Evolutionary conservation across 768 basidiomycete species (phyloP).

Genomic region (Kwoniella mangroviensis): DNA sequence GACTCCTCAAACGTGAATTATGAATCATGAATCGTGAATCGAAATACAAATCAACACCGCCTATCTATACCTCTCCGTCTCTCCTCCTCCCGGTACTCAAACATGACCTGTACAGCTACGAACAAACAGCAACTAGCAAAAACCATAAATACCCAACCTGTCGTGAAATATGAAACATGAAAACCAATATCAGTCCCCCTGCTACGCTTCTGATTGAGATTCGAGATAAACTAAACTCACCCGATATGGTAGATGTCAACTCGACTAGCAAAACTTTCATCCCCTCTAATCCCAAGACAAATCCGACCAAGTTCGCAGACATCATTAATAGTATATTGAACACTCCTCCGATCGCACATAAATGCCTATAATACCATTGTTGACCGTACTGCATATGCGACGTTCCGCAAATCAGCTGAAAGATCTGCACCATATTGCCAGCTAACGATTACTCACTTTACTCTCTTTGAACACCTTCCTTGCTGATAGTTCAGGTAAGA

Average conservation of each 20-base stretch:
- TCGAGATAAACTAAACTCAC: slow-evolving; percentile 58
- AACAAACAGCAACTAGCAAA: slow-evolving; percentile 71
- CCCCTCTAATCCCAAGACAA: slow-evolving; percentile 87
- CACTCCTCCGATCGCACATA: slow-evolving; percentile 79
- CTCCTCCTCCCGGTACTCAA: slow-evolving; percentile 89
- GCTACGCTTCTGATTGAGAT: too few relatives aligned
- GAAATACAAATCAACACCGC: slow-evolving; percentile 49
- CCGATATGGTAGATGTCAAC: slow-evolving; percentile 70
- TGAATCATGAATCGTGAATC: too few relatives aligned
- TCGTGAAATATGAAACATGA: slow-evolving; percentile 1
- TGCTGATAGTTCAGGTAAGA: slow-evolving; percentile 79
- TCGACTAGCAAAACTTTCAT: slow-evolving; percentile 68
- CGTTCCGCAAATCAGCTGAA: neutral
- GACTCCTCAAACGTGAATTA: too few relatives aligned
- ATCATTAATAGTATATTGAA: slow-evolving; percentile 87
- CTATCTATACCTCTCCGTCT: slow-evolving; percentile 66
- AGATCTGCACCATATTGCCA: neutral
- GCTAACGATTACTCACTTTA: slow-evolving; percentile 62
- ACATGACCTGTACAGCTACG: slow-evolving; percentile 86
- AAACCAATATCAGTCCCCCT: neutral
- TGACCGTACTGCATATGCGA: slow-evolving; percentile 66
- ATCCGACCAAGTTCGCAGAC: slow-evolving; percentile 90
- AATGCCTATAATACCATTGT: slow-evolving; percentile 79
- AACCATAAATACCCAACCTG: slow-evolving; percentile 72
- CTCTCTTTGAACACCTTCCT: slow-evolving; percentile 66